A percentile compares a stretch with the other conserved stretches of the same genome.
These are phyloP conservation scores for Aspergillus indologenus DNA, from an alignment of 495 filamentous ascomycete species.

Conservation along the genomic window DNA sequence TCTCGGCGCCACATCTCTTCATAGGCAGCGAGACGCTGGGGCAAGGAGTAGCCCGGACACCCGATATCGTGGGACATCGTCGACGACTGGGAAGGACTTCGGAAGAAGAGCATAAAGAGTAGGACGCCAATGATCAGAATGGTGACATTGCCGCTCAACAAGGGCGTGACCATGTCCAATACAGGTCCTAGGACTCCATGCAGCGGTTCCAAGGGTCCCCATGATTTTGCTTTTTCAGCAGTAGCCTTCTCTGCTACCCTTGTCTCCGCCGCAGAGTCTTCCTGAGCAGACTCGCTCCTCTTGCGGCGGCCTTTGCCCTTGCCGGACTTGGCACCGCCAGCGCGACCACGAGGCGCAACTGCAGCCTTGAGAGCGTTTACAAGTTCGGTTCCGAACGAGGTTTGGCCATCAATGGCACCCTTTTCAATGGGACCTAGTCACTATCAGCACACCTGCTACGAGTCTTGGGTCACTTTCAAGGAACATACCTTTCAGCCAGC, in stretches of 20 bases:
- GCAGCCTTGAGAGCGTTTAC: constrained; percentile 68
- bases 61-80: constrained; percentile 36
- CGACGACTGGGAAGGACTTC: constrained; percentile 45
- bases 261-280: constrained; percentile 36
- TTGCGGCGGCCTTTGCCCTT: constrained; percentile 50
- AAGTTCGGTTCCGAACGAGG: constrained; percentile 72
- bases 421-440: constrained; percentile 85
- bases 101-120: constrained; percentile 58
- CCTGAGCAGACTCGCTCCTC: constrained; percentile 48
- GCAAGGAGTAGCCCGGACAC: constrained; percentile 33
- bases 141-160: constrained; percentile 67
- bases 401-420: constrained; percentile 88
- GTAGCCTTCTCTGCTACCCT: constrained; percentile 42
- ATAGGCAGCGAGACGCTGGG: constrained; percentile 77
- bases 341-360: constrained; percentile 60
- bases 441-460: constrained; percentile 19
- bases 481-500: constrained; percentile 87
- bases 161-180: constrained; percentile 62
- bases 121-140: constrained; percentile 49
- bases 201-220: constrained; percentile 80
- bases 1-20: constrained; percentile 91
- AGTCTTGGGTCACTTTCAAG: constrained; percentile 1
- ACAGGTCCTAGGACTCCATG: constrained; percentile 68
- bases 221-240: constrained; percentile 48
- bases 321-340: constrained; percentile 37